phyloP scores from a whole-genome alignment of 768 basidiomycete species.

The Termitomyces sp. region DNA sequence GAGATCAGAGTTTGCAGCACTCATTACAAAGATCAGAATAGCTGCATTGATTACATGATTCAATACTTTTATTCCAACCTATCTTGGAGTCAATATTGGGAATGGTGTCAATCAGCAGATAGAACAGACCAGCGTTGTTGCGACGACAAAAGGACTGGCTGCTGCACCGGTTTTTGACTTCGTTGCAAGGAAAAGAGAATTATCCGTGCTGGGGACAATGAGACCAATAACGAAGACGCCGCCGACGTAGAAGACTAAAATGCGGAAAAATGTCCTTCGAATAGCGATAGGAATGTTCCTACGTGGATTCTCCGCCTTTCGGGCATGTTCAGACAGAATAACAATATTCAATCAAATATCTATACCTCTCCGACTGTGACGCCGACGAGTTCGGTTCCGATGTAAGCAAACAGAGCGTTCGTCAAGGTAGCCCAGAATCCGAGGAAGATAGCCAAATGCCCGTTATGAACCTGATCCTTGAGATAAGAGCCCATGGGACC shows the following conservation, averaged over 20 bases:
- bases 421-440: conserved; percentile 70
- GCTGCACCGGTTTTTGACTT: conserved; percentile 46
- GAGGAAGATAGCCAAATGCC: conserved; percentile 48
- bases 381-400: conserved; percentile 75
- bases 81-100: background rate
- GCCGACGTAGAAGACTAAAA: conserved; percentile 57
- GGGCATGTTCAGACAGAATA: background rate
- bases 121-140: conserved; percentile 28
- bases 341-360: background rate
- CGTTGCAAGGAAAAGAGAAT: conserved; percentile 39
- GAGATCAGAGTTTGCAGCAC: conserved; percentile 59
- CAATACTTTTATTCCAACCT: conserved; percentile 53
- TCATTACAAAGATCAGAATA: conserved; percentile 61
- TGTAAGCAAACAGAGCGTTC: conserved; percentile 69
- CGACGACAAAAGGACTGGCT: conserved; percentile 62
- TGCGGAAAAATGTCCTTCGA: conserved; percentile 54
- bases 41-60: conserved; percentile 62
- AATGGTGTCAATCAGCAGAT: background rate
- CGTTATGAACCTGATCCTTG: conserved; percentile 39
- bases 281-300: conserved; percentile 73
- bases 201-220: conserved; percentile 56
- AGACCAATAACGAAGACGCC: conserved; percentile 70
- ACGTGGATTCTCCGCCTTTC: conserved; percentile 62
- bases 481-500: conserved; percentile 57
- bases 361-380: conserved; percentile 48